These are phyloP conservation scores for Alternaria arbusti DNA, from an alignment of 2,329 filamentous ascomycete genomes.

Conservation along the genomic window DNA sequence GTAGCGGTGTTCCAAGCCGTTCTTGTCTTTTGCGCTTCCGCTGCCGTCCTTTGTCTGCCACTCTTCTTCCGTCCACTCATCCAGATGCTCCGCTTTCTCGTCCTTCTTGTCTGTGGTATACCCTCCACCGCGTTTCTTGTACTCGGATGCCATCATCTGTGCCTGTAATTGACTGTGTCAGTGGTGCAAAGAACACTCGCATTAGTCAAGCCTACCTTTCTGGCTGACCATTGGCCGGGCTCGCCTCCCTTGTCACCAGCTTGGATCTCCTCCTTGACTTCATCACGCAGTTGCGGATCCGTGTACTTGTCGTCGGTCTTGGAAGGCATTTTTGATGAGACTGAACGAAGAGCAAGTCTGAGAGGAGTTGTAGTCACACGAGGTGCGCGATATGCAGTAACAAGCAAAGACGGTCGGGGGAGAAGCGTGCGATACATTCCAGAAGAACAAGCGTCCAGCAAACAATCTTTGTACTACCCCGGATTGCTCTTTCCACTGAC, in stretches of 20 bases:
- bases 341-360: background rate
- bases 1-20: constrained; percentile 8
- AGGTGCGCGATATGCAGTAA: background rate
- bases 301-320: constrained; percentile 54
- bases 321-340: constrained; percentile 48
- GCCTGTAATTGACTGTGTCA: constrained; percentile 35
- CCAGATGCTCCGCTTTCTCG: constrained; percentile 53
- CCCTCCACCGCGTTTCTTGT: constrained; percentile 56
- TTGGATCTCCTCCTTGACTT: constrained; percentile 57
- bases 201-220: constrained; percentile 46
- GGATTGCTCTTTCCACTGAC: constrained; percentile 16
- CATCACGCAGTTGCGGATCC: constrained; percentile 54
- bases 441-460: background rate
- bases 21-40: constrained; percentile 53
- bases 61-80: constrained; percentile 56
- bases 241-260: constrained; percentile 55
- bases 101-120: constrained; percentile 56
- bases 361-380: background rate
- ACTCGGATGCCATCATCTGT: constrained; percentile 56
- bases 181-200: background rate
- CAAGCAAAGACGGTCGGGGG: background rate
- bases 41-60: constrained; percentile 59
- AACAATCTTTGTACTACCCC: constrained; percentile 21
- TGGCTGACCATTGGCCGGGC: constrained; percentile 58
- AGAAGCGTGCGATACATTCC: constrained; percentile 5